A percentile compares a stretch with the other conserved stretches of the same genome.
Evolutionary conservation across 2,329 filamentous ascomycete genomes (phyloP).

Genomic region (Epichloe aotearoae): DNA sequence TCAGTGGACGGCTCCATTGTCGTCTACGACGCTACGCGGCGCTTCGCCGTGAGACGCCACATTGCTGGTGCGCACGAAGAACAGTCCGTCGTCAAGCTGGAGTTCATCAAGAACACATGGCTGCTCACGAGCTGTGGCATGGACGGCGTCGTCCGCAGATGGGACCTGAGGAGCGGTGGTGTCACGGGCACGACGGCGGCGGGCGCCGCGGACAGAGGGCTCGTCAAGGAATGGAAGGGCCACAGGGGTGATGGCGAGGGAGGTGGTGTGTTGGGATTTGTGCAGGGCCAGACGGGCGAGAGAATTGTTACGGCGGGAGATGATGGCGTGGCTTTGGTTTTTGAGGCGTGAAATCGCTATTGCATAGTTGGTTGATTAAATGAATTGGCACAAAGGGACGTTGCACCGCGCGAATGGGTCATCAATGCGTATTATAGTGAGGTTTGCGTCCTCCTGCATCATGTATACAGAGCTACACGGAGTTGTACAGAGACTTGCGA

Average conservation of each 20-base stretch:
- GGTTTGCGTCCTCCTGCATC: too few species aligned
- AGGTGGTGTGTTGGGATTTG: slow-evolving; percentile 82
- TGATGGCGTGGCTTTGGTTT: slow-evolving; percentile 59
- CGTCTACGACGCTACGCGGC: slow-evolving; percentile 74
- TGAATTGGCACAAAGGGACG: not conserved
- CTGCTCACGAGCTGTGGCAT: slow-evolving; percentile 79
- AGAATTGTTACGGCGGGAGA: slow-evolving; percentile 82
- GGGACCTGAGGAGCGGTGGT: slow-evolving; percentile 56
- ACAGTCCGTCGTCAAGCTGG: slow-evolving; percentile 83
- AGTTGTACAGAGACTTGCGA: too few species aligned
- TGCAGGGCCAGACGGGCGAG: slow-evolving; percentile 63
- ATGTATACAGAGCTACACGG: too few species aligned
- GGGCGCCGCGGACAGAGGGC: slow-evolving; percentile 41
- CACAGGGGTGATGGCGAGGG: slow-evolving; percentile 76
- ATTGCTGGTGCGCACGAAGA: slow-evolving; percentile 75
- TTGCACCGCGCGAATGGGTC: too few species aligned
- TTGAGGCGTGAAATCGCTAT: slow-evolving; percentile 34
- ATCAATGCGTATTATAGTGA: too few species aligned
- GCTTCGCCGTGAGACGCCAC: slow-evolving; percentile 74
- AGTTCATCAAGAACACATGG: slow-evolving; percentile 61
- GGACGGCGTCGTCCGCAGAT: slow-evolving; percentile 80
- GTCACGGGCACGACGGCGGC: slow-evolving; percentile 16
- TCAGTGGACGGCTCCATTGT: slow-evolving; percentile 68
- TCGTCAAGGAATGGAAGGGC: slow-evolving; percentile 80
- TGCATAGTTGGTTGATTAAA: not conserved